Percentiles rank a stretch among this genome's conserved stretches.
These are phyloP conservation scores for Floccularia luteovirens DNA, from an alignment of 768 basidiomycete species.

Conservation along the genomic window DNA sequence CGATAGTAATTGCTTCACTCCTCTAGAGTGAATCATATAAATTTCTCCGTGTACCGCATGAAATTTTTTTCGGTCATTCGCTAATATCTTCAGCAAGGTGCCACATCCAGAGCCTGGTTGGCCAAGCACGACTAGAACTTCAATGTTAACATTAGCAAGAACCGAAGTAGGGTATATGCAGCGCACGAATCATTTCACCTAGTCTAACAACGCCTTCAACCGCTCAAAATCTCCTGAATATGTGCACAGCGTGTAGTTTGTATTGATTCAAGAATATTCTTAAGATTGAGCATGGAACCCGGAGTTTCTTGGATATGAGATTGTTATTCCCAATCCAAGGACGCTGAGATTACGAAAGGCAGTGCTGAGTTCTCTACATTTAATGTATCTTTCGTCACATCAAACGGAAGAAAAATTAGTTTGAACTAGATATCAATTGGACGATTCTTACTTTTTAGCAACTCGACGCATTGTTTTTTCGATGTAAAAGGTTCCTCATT, in stretches of 20 bases:
- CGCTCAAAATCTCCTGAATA: conserved; percentile 51
- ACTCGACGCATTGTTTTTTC: conserved; percentile 21
- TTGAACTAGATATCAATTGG: conserved; percentile 2
- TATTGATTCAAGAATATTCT: conserved; percentile 30
- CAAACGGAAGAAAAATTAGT: conserved; percentile 20
- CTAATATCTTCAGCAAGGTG: conserved; percentile 74
- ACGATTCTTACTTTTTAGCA: conserved; percentile 20
- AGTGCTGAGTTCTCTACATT: too few species aligned
- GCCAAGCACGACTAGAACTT: conserved; percentile 65
- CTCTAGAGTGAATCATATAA: conserved; percentile 71
- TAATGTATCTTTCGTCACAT: too few species aligned
- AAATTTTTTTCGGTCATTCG: conserved; percentile 68
- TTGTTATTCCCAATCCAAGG: conserved; percentile 34
- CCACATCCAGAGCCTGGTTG: conserved; percentile 82
- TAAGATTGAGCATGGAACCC: conserved; percentile 42
- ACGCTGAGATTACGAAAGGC: conserved; percentile 51
- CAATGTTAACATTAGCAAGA: not conserved
- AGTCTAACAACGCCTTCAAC: conserved; percentile 59
- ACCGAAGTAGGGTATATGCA: not conserved
- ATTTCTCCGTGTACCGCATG: conserved; percentile 64
- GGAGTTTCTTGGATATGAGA: conserved; percentile 42
- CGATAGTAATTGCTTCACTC: conserved; percentile 55
- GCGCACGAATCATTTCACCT: conserved; percentile 75
- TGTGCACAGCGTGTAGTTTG: conserved; percentile 49
- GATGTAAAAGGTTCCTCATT: conserved; percentile 28